A percentile compares a stretch with the other conserved stretches of the same genome.
Conservation (phyloP, 805 yeast genomes). For the Babjeviella inositovora region DNA sequence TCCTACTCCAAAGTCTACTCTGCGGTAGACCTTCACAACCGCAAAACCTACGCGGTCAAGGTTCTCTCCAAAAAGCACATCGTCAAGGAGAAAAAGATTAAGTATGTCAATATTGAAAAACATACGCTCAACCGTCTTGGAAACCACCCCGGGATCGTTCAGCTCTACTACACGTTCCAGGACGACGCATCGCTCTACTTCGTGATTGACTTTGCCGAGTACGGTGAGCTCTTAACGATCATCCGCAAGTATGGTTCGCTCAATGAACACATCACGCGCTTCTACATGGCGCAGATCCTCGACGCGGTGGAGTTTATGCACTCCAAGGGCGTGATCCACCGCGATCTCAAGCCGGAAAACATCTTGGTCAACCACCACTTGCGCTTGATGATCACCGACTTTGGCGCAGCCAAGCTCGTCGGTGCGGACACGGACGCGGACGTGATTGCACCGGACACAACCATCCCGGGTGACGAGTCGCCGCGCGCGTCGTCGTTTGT, state of each 20-base stretch:
- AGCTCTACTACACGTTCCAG: slow-evolving; percentile 86
- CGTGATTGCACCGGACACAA: slow-evolving; percentile 3
- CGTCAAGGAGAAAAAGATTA: slow-evolving; percentile 85
- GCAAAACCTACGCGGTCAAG: slow-evolving; percentile 77
- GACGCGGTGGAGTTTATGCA: slow-evolving; percentile 88
- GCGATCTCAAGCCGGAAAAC: slow-evolving; percentile 93
- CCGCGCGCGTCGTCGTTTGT: slow-evolving; percentile 61
- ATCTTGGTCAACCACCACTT: slow-evolving; percentile 73
- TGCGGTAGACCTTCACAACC: slow-evolving; percentile 64
- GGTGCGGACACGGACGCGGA: slow-evolving; percentile 20
- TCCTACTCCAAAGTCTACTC: slow-evolving; percentile 88
- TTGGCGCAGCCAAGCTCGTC: slow-evolving; percentile 89
- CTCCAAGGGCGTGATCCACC: slow-evolving; percentile 75
- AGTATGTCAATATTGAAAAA: slow-evolving; percentile 92
- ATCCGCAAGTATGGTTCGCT: slow-evolving; percentile 67
- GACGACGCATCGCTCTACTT: slow-evolving; percentile 79
- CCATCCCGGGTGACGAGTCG: slow-evolving; percentile 6
- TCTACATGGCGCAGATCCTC: slow-evolving; percentile 75
- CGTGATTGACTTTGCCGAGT: slow-evolving; percentile 86
- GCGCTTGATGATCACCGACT: slow-evolving; percentile 85
- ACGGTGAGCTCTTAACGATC: slow-evolving; percentile 80
- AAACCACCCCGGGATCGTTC: slow-evolving; percentile 88
- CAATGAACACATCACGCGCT: slow-evolving; percentile 58
- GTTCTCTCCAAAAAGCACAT: slow-evolving; percentile 85
- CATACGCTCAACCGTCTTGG: slow-evolving; percentile 78